These are phyloP conservation scores for Colletotrichum sp. DNA, from an alignment of 2,329 filamentous ascomycete genomes.

Conservation along the genomic window DNA sequence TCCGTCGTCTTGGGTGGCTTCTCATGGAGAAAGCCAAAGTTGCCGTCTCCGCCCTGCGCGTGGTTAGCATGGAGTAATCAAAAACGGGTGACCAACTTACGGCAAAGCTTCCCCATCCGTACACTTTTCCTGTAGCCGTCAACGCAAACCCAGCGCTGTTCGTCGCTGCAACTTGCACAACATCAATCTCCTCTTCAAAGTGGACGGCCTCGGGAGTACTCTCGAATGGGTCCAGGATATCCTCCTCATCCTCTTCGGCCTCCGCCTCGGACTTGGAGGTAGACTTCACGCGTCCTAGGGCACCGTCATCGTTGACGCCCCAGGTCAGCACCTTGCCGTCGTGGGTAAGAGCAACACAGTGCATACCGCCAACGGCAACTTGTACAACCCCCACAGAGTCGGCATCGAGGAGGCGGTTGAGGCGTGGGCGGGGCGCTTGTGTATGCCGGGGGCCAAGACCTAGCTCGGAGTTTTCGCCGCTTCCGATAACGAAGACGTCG, in stretches of 20 bases:
- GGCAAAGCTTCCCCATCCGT: conserved; percentile 72
- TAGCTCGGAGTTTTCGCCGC: conserved; percentile 16
- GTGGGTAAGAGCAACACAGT: conserved; percentile 64
- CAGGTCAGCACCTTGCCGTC: conserved; percentile 69
- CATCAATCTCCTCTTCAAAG: conserved; percentile 55
- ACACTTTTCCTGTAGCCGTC: conserved; percentile 65
- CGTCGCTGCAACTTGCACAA: conserved; percentile 65
- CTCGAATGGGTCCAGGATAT: conserved; percentile 39
- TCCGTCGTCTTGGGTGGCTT: conserved; percentile 46
- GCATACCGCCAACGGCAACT: conserved; percentile 68
- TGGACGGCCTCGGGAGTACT: conserved; percentile 58
- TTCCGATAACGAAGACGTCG: conserved; percentile 16
- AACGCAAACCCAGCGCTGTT: conserved; percentile 68
- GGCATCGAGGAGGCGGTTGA: conserved; percentile 61
- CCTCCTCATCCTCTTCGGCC: conserved; percentile 40
- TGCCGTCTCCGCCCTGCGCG: conserved; percentile 43
- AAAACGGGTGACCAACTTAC: conserved; percentile 25
- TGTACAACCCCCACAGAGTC: conserved; percentile 63
- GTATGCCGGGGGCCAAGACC: conserved; percentile 5
- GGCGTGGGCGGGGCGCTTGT: conserved; percentile 20
- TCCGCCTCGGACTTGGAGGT: conserved; percentile 36
- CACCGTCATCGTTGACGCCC: conserved; percentile 72
- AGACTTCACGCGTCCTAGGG: conserved; percentile 61
- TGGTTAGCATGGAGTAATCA: neutral
- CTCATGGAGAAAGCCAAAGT: conserved; percentile 50